Evolutionary conservation across 2,329 filamentous ascomycete genomes (phyloP).

Genomic region (Sphaerulina populicola): DNA sequence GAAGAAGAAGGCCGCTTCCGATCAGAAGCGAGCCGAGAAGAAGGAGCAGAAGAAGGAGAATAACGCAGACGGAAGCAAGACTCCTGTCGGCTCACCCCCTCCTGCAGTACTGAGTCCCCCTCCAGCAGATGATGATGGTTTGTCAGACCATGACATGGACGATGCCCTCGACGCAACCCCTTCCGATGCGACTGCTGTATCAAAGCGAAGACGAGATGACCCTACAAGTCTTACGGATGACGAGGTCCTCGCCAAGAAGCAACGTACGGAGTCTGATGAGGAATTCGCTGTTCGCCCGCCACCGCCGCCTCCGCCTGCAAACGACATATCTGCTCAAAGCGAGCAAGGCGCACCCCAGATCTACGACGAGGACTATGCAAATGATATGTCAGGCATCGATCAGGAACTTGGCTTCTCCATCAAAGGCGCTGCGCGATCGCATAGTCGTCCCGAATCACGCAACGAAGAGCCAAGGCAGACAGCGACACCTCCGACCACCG

Average conservation of each 20-base stretch:
- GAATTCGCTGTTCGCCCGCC: slow-evolving; percentile 33
- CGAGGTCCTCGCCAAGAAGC: slow-evolving; percentile 26
- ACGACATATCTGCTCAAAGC: slow-evolving; percentile 10
- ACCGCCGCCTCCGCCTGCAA: slow-evolving; percentile 36
- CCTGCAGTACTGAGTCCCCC: slow-evolving; percentile 18
- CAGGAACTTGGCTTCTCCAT: slow-evolving; percentile 24
- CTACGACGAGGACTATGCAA: slow-evolving; percentile 10
- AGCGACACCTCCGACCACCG: slow-evolving; percentile 38
- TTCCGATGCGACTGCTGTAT: slow-evolving; percentile 15
- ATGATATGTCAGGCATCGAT: slow-evolving; percentile 11
- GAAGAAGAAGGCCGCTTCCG: slow-evolving; percentile 61
- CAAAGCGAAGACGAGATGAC: slow-evolving; percentile 26
- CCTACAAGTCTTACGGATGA: slow-evolving; percentile 33
- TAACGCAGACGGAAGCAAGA: slow-evolving; percentile 19
- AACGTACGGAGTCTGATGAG: slow-evolving; percentile 24
- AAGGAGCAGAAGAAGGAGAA: slow-evolving; percentile 27
- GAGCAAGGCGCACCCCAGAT: slow-evolving; percentile 11
- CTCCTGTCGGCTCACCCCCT: slow-evolving; percentile 26
- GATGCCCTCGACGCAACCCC: slow-evolving; percentile 22
- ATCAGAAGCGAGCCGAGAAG: slow-evolving; percentile 55
- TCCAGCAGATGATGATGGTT: slow-evolving; percentile 22
- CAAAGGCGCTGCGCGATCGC: slow-evolving; percentile 23
- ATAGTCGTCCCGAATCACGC: slow-evolving; percentile 15
- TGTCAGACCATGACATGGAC: slow-evolving; percentile 27
- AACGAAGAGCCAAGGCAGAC: slow-evolving; percentile 37